A percentile compares a stretch with the other conserved stretches of the same genome.
These are phyloP conservation scores for Xylaria sp. DNA, from an alignment of 2,329 filamentous ascomycete species.

Conservation along the genomic window DNA sequence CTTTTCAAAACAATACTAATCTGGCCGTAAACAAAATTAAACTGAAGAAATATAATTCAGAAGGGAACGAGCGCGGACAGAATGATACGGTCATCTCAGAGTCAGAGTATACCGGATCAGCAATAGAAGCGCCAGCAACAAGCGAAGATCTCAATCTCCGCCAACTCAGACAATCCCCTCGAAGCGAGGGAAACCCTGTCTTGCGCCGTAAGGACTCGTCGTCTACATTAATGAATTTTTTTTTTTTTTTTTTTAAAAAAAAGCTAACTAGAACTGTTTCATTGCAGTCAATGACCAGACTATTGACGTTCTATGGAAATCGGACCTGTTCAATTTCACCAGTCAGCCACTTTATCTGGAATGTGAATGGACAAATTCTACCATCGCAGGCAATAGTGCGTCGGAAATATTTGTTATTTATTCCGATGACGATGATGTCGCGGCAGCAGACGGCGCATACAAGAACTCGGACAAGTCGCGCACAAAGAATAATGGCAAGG, in stretches of 20 bases:
- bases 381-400: slow-evolving; percentile 28
- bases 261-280: too few species aligned
- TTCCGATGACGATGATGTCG: background rate
- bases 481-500: background rate
- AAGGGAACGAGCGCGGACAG: background rate
- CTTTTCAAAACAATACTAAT: background rate
- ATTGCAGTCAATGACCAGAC: slow-evolving; percentile 8
- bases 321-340: slow-evolving; percentile 1
- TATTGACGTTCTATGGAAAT: slow-evolving; percentile 19
- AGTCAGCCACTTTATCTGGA: slow-evolving; percentile 33
- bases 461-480: too few species aligned
- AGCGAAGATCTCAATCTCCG: too few species aligned
- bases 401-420: slow-evolving; percentile 29
- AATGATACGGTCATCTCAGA: background rate
- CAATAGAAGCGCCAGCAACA: background rate
- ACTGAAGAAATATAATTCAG: background rate
- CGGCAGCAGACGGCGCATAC: rapidly evolving
- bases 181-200: background rate
- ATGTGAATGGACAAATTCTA: slow-evolving; percentile 31
- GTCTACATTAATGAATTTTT: too few species aligned
- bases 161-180: background rate
- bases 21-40: background rate
- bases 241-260: too few species aligned
- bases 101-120: too few species aligned
- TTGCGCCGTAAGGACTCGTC: background rate